A percentile compares a stretch with the other conserved stretches of the same genome.
Evolutionary conservation across 257 asterid genomes (phyloP).

Genomic region (Solanum arcanum): DNA sequence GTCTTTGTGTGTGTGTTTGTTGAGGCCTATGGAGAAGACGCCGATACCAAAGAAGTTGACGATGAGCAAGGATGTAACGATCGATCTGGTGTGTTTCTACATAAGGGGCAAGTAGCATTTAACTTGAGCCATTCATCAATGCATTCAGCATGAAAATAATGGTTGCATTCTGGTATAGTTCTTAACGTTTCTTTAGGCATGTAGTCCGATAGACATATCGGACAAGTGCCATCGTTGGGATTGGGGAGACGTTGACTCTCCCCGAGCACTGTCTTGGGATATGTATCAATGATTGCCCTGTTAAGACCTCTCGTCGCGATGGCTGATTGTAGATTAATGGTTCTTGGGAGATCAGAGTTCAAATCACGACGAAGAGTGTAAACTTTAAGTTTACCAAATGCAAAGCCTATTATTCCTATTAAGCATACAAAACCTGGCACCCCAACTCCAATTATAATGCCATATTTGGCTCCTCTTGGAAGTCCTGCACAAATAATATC

Average conservation of each 20-base stretch:
- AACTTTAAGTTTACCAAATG: constrained; percentile 20
- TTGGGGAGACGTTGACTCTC: constrained; percentile 62
- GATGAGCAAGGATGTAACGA: constrained; percentile 30
- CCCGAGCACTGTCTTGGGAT: constrained; percentile 57
- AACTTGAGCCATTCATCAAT: constrained; percentile 83
- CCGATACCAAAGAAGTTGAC: constrained; percentile 21
- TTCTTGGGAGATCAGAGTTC: constrained; percentile 15
- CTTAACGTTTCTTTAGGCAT: constrained; percentile 53
- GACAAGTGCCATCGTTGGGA: constrained; percentile 40
- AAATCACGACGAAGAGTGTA: neutral
- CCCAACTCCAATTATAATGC: constrained; percentile 56
- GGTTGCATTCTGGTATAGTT: constrained; percentile 73
- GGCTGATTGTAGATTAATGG: constrained; percentile 10
- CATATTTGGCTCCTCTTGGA: constrained; percentile 62
- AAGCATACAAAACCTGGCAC: constrained; percentile 56
- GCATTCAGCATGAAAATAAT: constrained; percentile 60
- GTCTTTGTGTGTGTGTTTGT: neutral
- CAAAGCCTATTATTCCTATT: constrained; percentile 37
- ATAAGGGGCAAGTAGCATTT: constrained; percentile 72
- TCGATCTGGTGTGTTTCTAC: constrained; percentile 55
- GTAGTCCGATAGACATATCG: constrained; percentile 68
- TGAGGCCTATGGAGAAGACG: constrained; percentile 18
- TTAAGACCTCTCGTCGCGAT: constrained; percentile 44
- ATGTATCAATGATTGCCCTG: constrained; percentile 50
- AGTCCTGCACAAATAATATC: constrained; percentile 26